Conservation (phyloP, 2,329 filamentous ascomycete genomes). For the Penicillium sp. region DNA sequence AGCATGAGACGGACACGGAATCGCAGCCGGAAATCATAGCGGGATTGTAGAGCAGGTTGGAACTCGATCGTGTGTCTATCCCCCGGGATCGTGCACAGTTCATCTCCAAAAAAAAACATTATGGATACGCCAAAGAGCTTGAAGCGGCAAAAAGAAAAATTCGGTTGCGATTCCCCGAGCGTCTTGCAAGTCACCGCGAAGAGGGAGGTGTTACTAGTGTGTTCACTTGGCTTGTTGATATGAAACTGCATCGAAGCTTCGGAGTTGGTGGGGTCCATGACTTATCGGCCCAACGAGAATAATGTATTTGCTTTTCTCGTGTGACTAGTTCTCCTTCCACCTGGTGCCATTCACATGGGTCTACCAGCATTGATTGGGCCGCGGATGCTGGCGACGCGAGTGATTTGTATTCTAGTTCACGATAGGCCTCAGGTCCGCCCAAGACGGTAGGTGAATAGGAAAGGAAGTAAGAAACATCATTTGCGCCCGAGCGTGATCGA, state of each 20-base stretch:
- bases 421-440: not conserved
- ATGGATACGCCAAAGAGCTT: too few relatives aligned
- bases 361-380: conserved; percentile 4
- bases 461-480: too few relatives aligned
- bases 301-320: conserved; percentile 11
- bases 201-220: not conserved
- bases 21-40: not conserved
- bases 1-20: not conserved
- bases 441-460: not conserved
- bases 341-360: conserved; percentile 4
- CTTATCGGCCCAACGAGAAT: conserved; percentile 24
- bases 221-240: conserved; percentile 3
- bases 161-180: too few relatives aligned
- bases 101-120: too few relatives aligned
- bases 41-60: not conserved
- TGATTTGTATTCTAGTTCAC: not conserved
- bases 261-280: not conserved
- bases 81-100: too few relatives aligned
- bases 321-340: not conserved
- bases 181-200: too few relatives aligned
- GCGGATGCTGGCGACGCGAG: not conserved
- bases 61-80: not conserved
- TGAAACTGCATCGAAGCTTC: conserved; percentile 4
- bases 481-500: too few relatives aligned
- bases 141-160: too few relatives aligned